phyloP scores from a whole-genome alignment of 768 basidiomycete genomes.

The Mrakia gelida region DNA sequence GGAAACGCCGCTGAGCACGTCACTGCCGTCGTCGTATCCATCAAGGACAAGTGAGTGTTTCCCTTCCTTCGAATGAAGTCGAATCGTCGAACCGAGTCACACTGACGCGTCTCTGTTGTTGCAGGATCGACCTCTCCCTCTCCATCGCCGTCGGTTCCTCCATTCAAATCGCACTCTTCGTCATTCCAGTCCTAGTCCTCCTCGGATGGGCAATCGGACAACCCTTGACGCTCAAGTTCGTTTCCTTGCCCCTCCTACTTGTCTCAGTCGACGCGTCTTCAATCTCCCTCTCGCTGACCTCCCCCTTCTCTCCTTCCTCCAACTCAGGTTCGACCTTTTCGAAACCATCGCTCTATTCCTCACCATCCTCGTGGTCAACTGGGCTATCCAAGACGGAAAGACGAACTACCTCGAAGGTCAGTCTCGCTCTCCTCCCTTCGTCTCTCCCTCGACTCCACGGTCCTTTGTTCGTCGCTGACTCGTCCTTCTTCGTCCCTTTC shows the following conservation, averaged over 20 bases:
- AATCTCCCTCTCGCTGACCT: background rate
- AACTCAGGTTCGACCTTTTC: slow-evolving; percentile 36
- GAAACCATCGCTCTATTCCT: slow-evolving; percentile 43
- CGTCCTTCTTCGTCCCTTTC: too few relatives aligned
- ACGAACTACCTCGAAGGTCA: slow-evolving; percentile 41
- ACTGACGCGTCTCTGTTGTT: too few relatives aligned
- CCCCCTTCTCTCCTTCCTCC: background rate
- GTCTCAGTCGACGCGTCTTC: too few relatives aligned
- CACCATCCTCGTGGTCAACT: slow-evolving; percentile 42
- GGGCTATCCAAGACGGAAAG: slow-evolving; percentile 40
- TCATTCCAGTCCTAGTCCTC: slow-evolving; percentile 40
- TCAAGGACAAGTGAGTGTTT: slow-evolving; percentile 32
- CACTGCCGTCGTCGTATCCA: slow-evolving; percentile 30
- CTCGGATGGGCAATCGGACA: slow-evolving; percentile 44
- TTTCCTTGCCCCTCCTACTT: background rate
- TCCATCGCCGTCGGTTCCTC: slow-evolving; percentile 40
- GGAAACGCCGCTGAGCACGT: slow-evolving; percentile 31
- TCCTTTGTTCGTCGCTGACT: too few relatives aligned
- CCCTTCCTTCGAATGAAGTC: too few relatives aligned
- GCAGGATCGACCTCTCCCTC: slow-evolving; percentile 30
- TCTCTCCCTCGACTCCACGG: too few relatives aligned
- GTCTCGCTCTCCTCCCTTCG: too few relatives aligned
- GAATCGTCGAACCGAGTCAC: too few relatives aligned
- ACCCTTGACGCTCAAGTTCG: slow-evolving; percentile 40
- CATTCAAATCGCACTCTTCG: slow-evolving; percentile 41